Base-by-base conservation (phyloP, 257 asterid genomes). In the Nicotiana benthamiana region DNA sequence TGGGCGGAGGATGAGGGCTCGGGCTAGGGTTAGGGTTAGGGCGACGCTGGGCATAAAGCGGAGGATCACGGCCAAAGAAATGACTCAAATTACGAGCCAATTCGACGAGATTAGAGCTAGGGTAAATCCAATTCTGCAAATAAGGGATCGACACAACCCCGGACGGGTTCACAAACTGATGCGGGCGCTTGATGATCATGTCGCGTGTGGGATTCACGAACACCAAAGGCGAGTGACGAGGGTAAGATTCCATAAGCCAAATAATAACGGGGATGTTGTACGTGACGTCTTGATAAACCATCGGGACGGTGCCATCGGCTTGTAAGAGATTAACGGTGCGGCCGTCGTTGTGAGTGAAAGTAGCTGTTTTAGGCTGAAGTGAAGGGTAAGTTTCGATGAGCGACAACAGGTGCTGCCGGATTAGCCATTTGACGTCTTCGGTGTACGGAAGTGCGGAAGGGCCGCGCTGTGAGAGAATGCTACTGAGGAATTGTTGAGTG, bases 311-410 rank as follows among this genome's bases (percentile, higher is more conserved):
- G 56, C 99, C 99, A 75, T 92, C 92, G 48, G 96, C 94, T 72
- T 95, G 97, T 74, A 95, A 94, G 81, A 95, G 94, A 80, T 88
- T 91, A 80, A 92, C 93, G 46, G 94, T 80, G 52, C 97, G 89
- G 85, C 99, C 99, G 80, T 95, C 97, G 95, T 93, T 95, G 91
- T 95, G 99, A 48, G 97, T 95, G 87, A 89, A 95, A 40, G 88
- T 88, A 72, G 93, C 93, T 72, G 96, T 89, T 80, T 89, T 93
- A 22, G 97, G 95, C 75, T 86, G 93, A 27, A 93, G 93, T 28
- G 97, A 90, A n/a, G 99, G 96, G 80, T 82, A 87, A 6, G 90
- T 75, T 8, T 90, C 97, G 82, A 83, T 79, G 36, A 95, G 93
- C 28, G 87, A 81, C 68, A 95, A 48, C 79, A 95, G 82, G 81